A percentile compares a stretch with the other conserved stretches of the same genome.
These are phyloP conservation scores for Pseudogymnoascus sp. DNA, from an alignment of 2,329 filamentous ascomycete species.

Conservation along the genomic window DNA sequence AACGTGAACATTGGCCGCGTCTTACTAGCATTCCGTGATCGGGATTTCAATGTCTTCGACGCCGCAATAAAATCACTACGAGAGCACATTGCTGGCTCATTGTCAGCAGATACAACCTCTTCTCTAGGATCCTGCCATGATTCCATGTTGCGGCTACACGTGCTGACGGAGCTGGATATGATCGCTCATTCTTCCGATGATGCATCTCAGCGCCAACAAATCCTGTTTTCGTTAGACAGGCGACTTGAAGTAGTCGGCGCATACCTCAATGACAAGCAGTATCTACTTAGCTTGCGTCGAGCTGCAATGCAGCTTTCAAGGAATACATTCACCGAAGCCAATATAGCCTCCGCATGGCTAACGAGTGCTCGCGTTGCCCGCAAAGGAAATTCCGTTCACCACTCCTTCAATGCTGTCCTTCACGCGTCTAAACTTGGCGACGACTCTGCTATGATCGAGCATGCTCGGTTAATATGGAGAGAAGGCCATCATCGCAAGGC, in stretches of 20 bases:
- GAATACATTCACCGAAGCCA: conserved; percentile 59
- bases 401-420: conserved; percentile 88
- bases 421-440: conserved; percentile 81
- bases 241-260: conserved; percentile 86
- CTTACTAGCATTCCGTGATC: conserved; percentile 50
- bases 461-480: conserved; percentile 86
- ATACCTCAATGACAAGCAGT: conserved; percentile 89
- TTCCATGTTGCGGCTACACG: conserved; percentile 76
- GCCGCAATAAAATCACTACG: conserved; percentile 56
- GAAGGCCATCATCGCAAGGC: conserved; percentile 91
- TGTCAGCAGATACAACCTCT: conserved; percentile 68
- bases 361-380: conserved; percentile 76
- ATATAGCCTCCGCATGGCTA: conserved; percentile 80
- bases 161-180: conserved; percentile 77
- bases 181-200: conserved; percentile 48
- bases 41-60: conserved; percentile 44
- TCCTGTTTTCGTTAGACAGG: conserved; percentile 53
- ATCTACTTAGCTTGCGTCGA: conserved; percentile 74
- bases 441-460: conserved; percentile 83
- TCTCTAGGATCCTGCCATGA: conserved; percentile 82
- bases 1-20: conserved; percentile 71
- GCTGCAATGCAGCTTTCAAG: conserved; percentile 75
- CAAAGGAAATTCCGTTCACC: conserved; percentile 73
- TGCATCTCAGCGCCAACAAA: conserved; percentile 32
- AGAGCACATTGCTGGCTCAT: conserved; percentile 59